Evolutionary conservation across 768 basidiomycete genomes (phyloP).

Genomic region (Naganishia kalamii): DNA sequence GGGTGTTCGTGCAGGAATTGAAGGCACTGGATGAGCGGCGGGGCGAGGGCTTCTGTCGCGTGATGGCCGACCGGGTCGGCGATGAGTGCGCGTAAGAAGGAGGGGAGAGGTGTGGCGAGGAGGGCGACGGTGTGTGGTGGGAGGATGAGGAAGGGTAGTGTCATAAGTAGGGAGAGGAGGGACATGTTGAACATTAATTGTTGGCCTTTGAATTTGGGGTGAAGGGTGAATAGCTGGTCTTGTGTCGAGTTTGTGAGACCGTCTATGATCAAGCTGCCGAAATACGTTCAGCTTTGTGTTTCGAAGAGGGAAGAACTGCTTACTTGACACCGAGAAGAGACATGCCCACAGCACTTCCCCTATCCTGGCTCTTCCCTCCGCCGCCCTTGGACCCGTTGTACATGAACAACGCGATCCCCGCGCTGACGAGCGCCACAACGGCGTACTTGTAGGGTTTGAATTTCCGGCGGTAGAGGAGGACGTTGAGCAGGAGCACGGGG

Average conservation of each 20-base stretch:
- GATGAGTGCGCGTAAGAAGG: slow-evolving; percentile 12
- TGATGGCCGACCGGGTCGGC: slow-evolving; percentile 9
- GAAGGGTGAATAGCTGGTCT: slow-evolving; percentile 83
- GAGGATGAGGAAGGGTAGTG: slow-evolving; percentile 59
- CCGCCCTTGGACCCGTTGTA: slow-evolving; percentile 50
- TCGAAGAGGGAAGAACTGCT: slow-evolving; percentile 52
- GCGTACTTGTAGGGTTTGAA: slow-evolving; percentile 93
- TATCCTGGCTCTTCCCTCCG: slow-evolving; percentile 16
- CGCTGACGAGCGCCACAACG: slow-evolving; percentile 86
- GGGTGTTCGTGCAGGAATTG: slow-evolving; percentile 72
- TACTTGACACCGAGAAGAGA: slow-evolving; percentile 49
- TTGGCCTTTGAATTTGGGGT: slow-evolving; percentile 68
- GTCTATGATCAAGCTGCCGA: slow-evolving; percentile 74
- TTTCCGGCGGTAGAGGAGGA: slow-evolving; percentile 82
- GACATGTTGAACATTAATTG: slow-evolving; percentile 99
- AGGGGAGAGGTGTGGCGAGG: slow-evolving; percentile 17
- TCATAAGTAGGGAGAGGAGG: slow-evolving; percentile 69
- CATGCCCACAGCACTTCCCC: slow-evolving; percentile 52
- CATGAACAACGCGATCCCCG: slow-evolving; percentile 92
- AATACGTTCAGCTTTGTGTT: not conserved
- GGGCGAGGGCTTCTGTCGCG: slow-evolving; percentile 20
- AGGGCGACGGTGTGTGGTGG: slow-evolving; percentile 57
- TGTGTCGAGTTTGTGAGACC: slow-evolving; percentile 93
- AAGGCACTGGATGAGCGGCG: slow-evolving; percentile 14
- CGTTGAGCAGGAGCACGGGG: slow-evolving; percentile 89